Evolutionary conservation across 1,284 basidiomycete species (phyloP).

Genomic region (Sanguinoderma infundibulare): DNA sequence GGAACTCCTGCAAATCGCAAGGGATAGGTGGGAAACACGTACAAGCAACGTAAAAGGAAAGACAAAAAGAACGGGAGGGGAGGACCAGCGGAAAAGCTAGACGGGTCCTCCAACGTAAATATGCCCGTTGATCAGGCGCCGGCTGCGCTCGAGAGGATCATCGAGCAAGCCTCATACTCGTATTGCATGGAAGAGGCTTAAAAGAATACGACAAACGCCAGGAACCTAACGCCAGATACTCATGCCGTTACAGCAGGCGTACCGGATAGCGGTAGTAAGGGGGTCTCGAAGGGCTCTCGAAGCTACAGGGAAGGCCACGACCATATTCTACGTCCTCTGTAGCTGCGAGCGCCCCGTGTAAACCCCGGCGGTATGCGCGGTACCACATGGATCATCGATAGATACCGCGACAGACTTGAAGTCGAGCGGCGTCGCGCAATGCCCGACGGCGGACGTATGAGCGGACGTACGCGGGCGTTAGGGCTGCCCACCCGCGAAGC

Average conservation of each 20-base stretch:
- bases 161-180: not conserved
- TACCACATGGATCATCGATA: not conserved
- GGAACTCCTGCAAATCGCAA: not conserved
- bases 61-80: slow-evolving; percentile 6
- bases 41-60: not conserved
- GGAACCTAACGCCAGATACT: slow-evolving; percentile 13
- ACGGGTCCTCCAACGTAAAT: slow-evolving; percentile 15
- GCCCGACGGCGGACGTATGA: not conserved
- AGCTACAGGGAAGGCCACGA: slow-evolving; percentile 16
- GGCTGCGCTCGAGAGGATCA: slow-evolving; percentile 3
- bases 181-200: slow-evolving; percentile 13
- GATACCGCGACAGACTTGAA: not conserved
- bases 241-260: slow-evolving; percentile 15
- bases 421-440: slow-evolving; percentile 6
- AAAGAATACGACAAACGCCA: slow-evolving; percentile 6
- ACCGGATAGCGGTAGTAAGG: slow-evolving; percentile 10
- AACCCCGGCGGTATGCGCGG: slow-evolving; percentile 8
- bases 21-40: not conserved
- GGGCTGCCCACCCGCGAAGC: slow-evolving; percentile 2
- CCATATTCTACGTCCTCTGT: slow-evolving; percentile 19
- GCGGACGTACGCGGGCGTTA: not conserved
- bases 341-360: slow-evolving; percentile 25
- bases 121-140: slow-evolving; percentile 16
- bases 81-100: not conserved
- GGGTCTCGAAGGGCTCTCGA: slow-evolving; percentile 15